Base-by-base conservation (phyloP, 805 yeast genomes). In the Teunomyces stri region DNA sequence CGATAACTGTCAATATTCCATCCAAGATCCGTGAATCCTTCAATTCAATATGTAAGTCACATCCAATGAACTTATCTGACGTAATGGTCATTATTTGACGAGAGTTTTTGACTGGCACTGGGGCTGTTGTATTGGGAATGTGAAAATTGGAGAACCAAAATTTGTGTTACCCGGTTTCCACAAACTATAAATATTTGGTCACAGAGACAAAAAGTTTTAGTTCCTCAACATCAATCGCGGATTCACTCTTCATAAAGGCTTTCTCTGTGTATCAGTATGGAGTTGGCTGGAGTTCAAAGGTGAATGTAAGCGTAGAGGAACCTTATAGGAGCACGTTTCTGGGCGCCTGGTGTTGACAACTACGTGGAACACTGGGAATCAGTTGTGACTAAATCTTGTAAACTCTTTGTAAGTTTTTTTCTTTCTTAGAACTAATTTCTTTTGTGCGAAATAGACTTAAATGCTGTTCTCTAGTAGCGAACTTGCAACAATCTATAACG, bases 291-390 rank as follows among this genome's bases (percentile, higher is more conserved):
- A 66, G 67, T 51, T 61, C 54, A 57, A 58, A 28, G 54, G 68
- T 64, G 72, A 52, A 59, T 51, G 48, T 13, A 64, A 56, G 73
- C 73, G 73, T 68, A 69, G 62, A 69, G 34, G 31, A 59, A 68
- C 71, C 72, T 57, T 44, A 50, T 52, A 52, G 72, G 72, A 65
- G 74, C 69, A 67, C 73, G 74, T 69, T 69, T 56, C 74, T 69
- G 74, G 74, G 74, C 74, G 72, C 74, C 74, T 59, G 74, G 56
- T 66, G 62, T 68, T 69, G 74, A 69, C 69, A 58, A 43, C 45
- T 47, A 44, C 51, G 56, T 69, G 74, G 69, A 62, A 68, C 61
- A 62, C 59, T 69, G 74, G 74, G 74, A 69, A 69, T 69, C 74
- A 69, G 74, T 69, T 68, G 73, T 68, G 72, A 56, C 74, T 68